These are phyloP conservation scores for Guadua angustifolia DNA, from an alignment of 176 grass and related monocot genomes.

Conservation along the genomic window DNA sequence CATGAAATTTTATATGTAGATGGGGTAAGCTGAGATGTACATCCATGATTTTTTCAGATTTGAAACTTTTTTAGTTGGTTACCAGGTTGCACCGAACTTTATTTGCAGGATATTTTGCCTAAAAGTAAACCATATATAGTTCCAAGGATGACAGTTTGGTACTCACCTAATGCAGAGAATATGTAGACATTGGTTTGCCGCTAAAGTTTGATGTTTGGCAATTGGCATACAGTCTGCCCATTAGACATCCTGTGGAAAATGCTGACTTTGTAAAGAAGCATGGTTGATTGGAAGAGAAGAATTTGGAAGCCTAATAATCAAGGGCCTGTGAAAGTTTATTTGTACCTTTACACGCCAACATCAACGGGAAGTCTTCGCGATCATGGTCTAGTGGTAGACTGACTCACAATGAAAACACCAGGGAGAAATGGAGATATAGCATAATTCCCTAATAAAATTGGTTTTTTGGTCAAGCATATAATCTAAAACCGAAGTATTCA, in stretches of 20 bases:
- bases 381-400: neutral
- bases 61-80: too few relatives aligned
- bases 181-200: neutral
- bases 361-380: neutral
- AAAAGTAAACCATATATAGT: neutral
- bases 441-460: neutral
- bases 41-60: too few relatives aligned
- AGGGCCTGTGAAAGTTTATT: neutral
- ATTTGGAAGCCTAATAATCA: neutral
- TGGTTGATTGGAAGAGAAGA: neutral
- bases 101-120: too few relatives aligned
- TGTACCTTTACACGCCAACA: neutral
- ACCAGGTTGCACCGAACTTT: too few relatives aligned
- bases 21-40: too few relatives aligned
- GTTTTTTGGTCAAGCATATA: neutral
- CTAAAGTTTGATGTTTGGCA: slow-evolving; percentile 5
- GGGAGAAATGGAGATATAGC: neutral
- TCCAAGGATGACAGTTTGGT: neutral
- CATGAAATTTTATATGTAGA: too few relatives aligned
- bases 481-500: neutral
- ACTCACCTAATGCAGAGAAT: slow-evolving; percentile 32
- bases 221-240: neutral
- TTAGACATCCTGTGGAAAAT: slow-evolving; percentile 25
- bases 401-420: neutral
- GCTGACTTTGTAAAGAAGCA: neutral